A percentile compares a stretch with the other conserved stretches of the same genome.
Conservation (phyloP, 352 stramenopile species). For the Phytophthora ohioensis region DNA sequence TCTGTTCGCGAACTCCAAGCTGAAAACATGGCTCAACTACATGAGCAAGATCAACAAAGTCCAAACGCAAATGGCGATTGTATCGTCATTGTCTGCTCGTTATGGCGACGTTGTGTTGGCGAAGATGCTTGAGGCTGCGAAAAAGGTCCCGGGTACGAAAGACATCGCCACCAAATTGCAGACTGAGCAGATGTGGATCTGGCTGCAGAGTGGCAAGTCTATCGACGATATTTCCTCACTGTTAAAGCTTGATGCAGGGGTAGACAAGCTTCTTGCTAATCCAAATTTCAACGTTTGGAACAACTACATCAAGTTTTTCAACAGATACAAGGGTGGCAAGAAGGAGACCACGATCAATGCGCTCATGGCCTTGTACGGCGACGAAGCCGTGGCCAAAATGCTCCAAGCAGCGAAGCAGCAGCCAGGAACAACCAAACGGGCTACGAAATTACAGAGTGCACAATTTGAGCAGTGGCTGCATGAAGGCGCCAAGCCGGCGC, state of each 20-base stretch:
- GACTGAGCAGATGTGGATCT: neutral
- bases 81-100: neutral
- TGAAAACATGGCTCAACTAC: neutral
- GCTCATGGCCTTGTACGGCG: neutral
- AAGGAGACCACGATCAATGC: neutral
- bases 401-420: conserved; percentile 4
- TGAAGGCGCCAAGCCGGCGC: neutral
- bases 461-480: conserved; percentile 4
- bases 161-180: neutral
- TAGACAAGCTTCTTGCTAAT: conserved; percentile 6
- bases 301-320: neutral
- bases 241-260: conserved; percentile 2
- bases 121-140: conserved; percentile 1
- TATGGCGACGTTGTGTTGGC: conserved; percentile 3
- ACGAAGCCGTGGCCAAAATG: conserved; percentile 2
- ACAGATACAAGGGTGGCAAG: neutral
- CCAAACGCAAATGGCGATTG: neutral
- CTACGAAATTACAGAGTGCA: neutral
- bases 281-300: neutral
- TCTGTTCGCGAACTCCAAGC: neutral
- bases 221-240: neutral
- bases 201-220: conserved; percentile 1
- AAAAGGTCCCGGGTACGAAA: neutral
- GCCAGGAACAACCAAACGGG: neutral
- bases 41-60: neutral